Evolutionary conservation across 495 filamentous ascomycete species (phyloP).

Genomic region (Echria macrotheca): DNA sequence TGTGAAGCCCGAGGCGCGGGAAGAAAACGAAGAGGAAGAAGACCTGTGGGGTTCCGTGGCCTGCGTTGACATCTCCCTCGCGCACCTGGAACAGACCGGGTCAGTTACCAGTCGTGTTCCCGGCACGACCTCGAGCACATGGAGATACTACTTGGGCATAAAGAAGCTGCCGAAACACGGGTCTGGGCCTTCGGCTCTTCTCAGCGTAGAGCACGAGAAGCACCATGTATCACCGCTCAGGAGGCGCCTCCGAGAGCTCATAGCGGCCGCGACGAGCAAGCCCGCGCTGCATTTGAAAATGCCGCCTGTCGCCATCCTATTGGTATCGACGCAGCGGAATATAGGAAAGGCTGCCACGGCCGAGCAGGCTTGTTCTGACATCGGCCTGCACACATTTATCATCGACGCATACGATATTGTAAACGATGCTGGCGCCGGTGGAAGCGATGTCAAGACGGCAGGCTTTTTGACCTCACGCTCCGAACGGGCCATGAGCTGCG

Average conservation of each 20-base stretch:
- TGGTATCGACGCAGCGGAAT: slow-evolving; percentile 83
- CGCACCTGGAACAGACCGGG: slow-evolving; percentile 82
- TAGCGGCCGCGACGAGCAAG: slow-evolving; percentile 82
- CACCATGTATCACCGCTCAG: slow-evolving; percentile 62
- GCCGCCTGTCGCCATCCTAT: slow-evolving; percentile 79
- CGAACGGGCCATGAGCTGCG: slow-evolving; percentile 84
- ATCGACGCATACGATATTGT: slow-evolving; percentile 92
- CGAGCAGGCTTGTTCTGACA: slow-evolving; percentile 70
- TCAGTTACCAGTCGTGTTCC: slow-evolving; percentile 74
- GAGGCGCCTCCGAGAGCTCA: slow-evolving; percentile 73
- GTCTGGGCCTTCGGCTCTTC: slow-evolving; percentile 32
- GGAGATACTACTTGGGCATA: slow-evolving; percentile 80
- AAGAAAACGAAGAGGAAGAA: slow-evolving; percentile 46
- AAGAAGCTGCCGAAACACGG: slow-evolving; percentile 47
- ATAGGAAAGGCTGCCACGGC: slow-evolving; percentile 84
- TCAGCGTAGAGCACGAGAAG: slow-evolving; percentile 34
- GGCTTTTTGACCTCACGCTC: slow-evolving; percentile 80
- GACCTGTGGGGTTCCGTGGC: slow-evolving; percentile 79
- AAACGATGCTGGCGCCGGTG: slow-evolving; percentile 78
- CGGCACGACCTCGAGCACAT: slow-evolving; percentile 63
- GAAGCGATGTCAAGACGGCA: slow-evolving; percentile 88
- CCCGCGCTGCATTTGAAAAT: slow-evolving; percentile 79
- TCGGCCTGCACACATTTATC: slow-evolving; percentile 82
- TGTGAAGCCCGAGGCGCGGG: slow-evolving; percentile 47
- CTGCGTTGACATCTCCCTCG: slow-evolving; percentile 73